These are phyloP conservation scores for Cenchrus fungigraminus DNA, from an alignment of 176 grass and related monocot species.

Conservation along the genomic window DNA sequence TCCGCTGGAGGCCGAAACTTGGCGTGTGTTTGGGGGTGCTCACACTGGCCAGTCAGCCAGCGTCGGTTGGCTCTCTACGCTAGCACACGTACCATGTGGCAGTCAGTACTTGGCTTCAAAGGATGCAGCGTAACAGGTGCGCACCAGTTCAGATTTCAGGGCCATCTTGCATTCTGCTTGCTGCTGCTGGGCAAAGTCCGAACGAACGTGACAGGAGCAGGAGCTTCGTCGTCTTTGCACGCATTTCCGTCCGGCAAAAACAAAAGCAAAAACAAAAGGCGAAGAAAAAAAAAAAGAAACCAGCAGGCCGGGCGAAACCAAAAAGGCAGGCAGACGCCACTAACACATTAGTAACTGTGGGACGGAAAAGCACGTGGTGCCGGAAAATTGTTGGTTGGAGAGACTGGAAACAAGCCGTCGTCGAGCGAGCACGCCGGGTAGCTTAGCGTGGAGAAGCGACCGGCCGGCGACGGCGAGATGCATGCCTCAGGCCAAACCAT, in stretches of 20 bases:
- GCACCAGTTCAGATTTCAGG: not conserved
- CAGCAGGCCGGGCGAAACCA: not conserved
- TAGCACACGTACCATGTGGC: not conserved
- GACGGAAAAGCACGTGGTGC: not conserved
- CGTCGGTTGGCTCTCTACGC: not conserved
- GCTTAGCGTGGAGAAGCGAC: conserved; percentile 49
- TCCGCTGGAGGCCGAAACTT: not conserved
- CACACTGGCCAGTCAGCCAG: too few relatives aligned
- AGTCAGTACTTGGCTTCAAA: conserved; percentile 33
- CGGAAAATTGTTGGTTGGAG: not conserved
- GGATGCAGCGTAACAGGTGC: not conserved
- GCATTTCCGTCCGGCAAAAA: not conserved
- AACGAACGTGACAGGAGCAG: not conserved
- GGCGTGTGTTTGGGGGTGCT: not conserved
- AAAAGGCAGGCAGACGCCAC: not conserved
- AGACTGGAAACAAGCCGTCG: too few relatives aligned
- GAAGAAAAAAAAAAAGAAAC: not conserved
- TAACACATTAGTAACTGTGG: not conserved
- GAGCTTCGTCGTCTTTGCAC: not conserved
- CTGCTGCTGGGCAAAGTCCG: not conserved
- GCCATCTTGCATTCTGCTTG: too few relatives aligned
- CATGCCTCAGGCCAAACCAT: conserved; percentile 19
- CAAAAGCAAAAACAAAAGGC: too few relatives aligned
- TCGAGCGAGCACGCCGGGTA: not conserved
- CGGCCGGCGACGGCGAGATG: not conserved